A percentile compares a stretch with the other conserved stretches of the same genome.
These are phyloP conservation scores for Ganoderma resinaceum DNA, from an alignment of 1,284 basidiomycete genomes.

Conservation along the genomic window DNA sequence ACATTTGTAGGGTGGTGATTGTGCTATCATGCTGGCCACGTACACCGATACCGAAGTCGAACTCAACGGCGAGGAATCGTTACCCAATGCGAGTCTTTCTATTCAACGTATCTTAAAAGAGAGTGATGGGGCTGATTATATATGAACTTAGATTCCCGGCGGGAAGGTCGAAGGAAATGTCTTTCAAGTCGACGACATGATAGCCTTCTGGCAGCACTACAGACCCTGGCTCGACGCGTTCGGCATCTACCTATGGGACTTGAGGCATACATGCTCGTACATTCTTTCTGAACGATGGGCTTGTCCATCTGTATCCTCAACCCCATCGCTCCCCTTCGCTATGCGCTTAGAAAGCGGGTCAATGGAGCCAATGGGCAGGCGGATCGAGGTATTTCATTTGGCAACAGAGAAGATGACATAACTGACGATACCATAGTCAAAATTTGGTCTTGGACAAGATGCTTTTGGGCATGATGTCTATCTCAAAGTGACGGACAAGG, in stretches of 20 bases:
- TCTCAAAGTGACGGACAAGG: constrained; percentile 10
- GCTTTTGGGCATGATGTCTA: background rate
- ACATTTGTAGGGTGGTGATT: background rate
- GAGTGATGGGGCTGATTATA: background rate
- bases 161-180: background rate
- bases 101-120: background rate
- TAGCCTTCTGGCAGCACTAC: constrained; percentile 3
- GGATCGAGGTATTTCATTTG: background rate
- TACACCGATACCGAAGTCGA: too few species aligned
- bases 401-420: background rate
- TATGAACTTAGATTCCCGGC: background rate
- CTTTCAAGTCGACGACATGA: background rate
- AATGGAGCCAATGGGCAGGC: background rate
- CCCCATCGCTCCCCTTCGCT: background rate
- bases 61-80: background rate
- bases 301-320: background rate
- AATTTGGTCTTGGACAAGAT: constrained; percentile 9
- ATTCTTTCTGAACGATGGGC: background rate
- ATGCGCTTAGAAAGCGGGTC: background rate
- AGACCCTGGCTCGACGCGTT: background rate
- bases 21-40: background rate
- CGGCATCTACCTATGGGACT: constrained; percentile 1
- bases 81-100: background rate
- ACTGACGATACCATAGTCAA: background rate
- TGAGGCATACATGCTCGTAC: background rate